Evolutionary conservation across 345 rosid species (phyloP).

Genomic region (Gossypium thurberi): DNA sequence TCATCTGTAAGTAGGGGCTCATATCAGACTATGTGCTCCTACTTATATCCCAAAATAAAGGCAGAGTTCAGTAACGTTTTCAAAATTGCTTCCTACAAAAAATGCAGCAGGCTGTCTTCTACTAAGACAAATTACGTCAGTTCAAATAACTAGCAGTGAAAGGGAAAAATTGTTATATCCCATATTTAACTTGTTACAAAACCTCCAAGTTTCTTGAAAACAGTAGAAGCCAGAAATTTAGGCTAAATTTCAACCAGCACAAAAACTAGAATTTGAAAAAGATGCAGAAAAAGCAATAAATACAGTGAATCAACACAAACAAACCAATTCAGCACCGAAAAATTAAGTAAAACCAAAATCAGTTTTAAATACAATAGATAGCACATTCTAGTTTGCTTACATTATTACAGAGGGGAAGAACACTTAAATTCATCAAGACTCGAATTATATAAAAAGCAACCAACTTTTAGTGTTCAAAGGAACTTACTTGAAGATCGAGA

Average conservation of each 20-base stretch:
- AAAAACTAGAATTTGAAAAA: neutral
- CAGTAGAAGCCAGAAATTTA: neutral
- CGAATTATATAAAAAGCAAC: neutral
- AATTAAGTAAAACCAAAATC: neutral
- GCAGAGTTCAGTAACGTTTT: neutral
- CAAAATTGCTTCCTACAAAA: neutral
- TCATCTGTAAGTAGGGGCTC: neutral
- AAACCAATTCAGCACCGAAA: neutral
- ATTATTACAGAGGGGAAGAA: neutral
- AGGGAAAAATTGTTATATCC: neutral
- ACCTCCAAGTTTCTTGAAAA: neutral
- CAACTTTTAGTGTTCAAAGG: neutral
- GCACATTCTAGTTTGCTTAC: neutral
- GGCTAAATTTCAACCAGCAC: neutral
- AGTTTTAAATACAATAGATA: neutral
- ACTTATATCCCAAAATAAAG: neutral
- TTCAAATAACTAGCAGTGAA: neutral
- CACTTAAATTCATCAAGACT: neutral
- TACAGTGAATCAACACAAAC: neutral
- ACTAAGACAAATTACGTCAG: neutral
- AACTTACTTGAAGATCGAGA: constrained; percentile 37
- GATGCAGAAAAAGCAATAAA: neutral
- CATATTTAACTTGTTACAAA: neutral
- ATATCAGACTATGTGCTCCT: neutral
- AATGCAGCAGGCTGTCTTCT: neutral